Evolutionary conservation across 140 eudicot species (phyloP).

Genomic region (Flaveria floridana): DNA sequence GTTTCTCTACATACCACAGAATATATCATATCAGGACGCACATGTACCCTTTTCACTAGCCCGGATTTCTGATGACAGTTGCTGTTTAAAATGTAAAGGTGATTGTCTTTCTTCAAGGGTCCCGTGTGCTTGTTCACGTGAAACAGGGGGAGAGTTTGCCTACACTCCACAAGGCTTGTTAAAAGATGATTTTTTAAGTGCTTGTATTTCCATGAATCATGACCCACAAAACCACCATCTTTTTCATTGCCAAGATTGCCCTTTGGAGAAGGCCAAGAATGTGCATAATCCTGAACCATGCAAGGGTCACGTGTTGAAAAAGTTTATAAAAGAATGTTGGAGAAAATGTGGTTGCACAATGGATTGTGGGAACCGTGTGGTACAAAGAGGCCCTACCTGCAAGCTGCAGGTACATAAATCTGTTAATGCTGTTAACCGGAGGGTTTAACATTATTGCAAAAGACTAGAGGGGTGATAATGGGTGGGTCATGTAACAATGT

Average conservation of each 20-base stretch:
- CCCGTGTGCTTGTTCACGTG: slow-evolving; percentile 85
- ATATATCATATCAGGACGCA: slow-evolving; percentile 53
- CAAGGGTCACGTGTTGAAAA: slow-evolving; percentile 62
- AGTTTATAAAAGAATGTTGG: slow-evolving; percentile 86
- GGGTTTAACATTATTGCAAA: background rate
- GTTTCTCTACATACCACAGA: slow-evolving; percentile 49
- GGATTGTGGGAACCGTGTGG: slow-evolving; percentile 83
- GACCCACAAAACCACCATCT: slow-evolving; percentile 42
- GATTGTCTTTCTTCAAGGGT: slow-evolving; percentile 60
- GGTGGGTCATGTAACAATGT: background rate
- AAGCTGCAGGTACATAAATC: slow-evolving; percentile 59
- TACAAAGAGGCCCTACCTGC: slow-evolving; percentile 67
- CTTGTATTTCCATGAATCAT: slow-evolving; percentile 45
- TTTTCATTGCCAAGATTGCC: slow-evolving; percentile 64
- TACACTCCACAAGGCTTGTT: slow-evolving; percentile 65
- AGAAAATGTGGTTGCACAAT: slow-evolving; percentile 79
- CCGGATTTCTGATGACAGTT: slow-evolving; percentile 69
- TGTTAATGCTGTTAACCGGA: background rate
- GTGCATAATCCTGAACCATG: slow-evolving; percentile 44
- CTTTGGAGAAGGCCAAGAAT: slow-evolving; percentile 61
- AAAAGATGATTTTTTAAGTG: slow-evolving; percentile 47
- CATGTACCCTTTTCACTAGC: slow-evolving; percentile 63
- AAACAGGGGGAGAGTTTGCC: slow-evolving; percentile 80
- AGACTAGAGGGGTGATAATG: background rate
- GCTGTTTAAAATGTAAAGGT: slow-evolving; percentile 63